Base-by-base conservation (phyloP, 805 yeast genomes). In the Zygotorulaspora florentina region DNA sequence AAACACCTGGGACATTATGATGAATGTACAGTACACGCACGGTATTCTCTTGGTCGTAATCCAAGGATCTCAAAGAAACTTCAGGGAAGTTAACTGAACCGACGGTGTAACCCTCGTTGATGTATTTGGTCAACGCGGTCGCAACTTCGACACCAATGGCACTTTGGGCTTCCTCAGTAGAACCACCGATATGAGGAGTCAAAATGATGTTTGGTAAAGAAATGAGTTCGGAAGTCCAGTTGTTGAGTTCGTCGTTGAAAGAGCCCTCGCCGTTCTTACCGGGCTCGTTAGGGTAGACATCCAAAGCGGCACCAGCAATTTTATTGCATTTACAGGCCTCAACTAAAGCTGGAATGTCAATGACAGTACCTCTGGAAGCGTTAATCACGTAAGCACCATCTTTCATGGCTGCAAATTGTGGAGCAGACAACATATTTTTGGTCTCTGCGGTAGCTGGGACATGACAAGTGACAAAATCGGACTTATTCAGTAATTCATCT, bases 41-140 rank as follows among this genome's bases (percentile, higher is more conserved):
- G 45, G 84, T 78, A 66, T 85, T 79, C 65, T 85, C 83, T 68
- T 87, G 96, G 64, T 87, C 95, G 69, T 85, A 77, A 61, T 88
- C 87, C 56, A 88, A 74, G 28, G 89, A 85, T 72, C 97, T 86
- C 59, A 93, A 76, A 20, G 91, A 73, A 54, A 93, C 97, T 74
- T 93, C 98, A 62, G 99, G 99, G 95, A 93, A 90, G 79, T 93
- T 93, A 48, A 91, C 99, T 5, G 98, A 90, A 61, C 96, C 98
- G 41, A 79, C 79, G 12, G 98, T 86, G 61, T 81, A 76, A 75
- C 99, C 99, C 75, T 91, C 98, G 71, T 90, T 91, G 68, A 93
- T 85, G 74, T 89, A 93, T 66, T 87, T 87, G 54, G 90, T 76
- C 61, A 93, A 76, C 33, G 96, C 82, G 38, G 85, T 75, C 50